Conservation (phyloP, 768 basidiomycete species). For the Myochromella boudieri region DNA sequence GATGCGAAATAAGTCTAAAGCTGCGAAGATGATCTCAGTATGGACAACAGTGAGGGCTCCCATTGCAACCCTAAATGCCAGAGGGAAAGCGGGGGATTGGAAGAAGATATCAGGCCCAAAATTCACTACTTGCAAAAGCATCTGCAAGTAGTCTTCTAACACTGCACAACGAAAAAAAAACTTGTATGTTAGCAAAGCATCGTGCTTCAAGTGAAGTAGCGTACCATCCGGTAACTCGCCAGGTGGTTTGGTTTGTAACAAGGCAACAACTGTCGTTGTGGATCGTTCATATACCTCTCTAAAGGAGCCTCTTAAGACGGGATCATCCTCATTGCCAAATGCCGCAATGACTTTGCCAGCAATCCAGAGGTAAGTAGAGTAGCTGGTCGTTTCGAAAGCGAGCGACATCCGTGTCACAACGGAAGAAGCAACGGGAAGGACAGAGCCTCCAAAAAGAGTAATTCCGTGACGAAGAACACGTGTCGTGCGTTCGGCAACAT, state of each 20-base stretch:
- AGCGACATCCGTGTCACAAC: slow-evolving; percentile 74
- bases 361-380: slow-evolving; percentile 92
- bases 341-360: slow-evolving; percentile 80
- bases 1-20: slow-evolving; percentile 76
- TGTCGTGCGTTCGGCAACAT: slow-evolving; percentile 80
- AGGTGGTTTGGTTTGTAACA: slow-evolving; percentile 69
- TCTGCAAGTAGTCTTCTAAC: slow-evolving; percentile 90
- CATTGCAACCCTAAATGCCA: slow-evolving; percentile 75
- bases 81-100: slow-evolving; percentile 72
- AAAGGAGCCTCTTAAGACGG: slow-evolving; percentile 55
- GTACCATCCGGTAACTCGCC: slow-evolving; percentile 86
- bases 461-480: slow-evolving; percentile 84
- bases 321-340: slow-evolving; percentile 69
- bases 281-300: slow-evolving; percentile 70
- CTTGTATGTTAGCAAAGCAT: slow-evolving; percentile 1
- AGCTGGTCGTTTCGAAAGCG: slow-evolving; percentile 78
- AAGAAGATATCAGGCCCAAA: slow-evolving; percentile 76
- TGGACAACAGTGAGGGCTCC: slow-evolving; percentile 81
- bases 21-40: slow-evolving; percentile 76
- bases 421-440: slow-evolving; percentile 66
- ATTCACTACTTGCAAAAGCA: slow-evolving; percentile 68
- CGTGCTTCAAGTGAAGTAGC: slow-evolving; percentile 22
- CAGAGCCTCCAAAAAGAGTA: slow-evolving; percentile 71
- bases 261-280: slow-evolving; percentile 64
- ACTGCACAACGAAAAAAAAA: slow-evolving; percentile 58